These are phyloP conservation scores for Paramyrothecium roridum DNA, from an alignment of 2,329 filamentous ascomycete genomes.

Conservation along the genomic window DNA sequence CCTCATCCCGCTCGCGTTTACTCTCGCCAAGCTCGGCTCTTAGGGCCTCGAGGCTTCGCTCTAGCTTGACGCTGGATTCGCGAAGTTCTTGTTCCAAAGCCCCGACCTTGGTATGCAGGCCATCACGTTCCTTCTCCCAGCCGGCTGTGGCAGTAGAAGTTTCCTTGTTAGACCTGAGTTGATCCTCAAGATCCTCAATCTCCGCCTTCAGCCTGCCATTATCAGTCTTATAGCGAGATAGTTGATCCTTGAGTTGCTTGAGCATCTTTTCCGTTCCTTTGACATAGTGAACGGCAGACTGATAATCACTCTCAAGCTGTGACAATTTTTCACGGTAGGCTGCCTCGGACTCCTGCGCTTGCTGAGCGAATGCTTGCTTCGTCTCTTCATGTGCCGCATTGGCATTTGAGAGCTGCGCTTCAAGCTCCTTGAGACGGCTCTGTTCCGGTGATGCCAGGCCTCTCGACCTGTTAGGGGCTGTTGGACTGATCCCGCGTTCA, in stretches of 20 bases:
- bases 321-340: constrained; percentile 90
- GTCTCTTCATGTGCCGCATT: constrained; percentile 82
- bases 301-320: constrained; percentile 94
- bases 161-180: constrained; percentile 32
- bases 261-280: constrained; percentile 99
- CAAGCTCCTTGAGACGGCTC: constrained; percentile 75
- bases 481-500: constrained; percentile 82
- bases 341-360: constrained; percentile 82
- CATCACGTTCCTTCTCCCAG: constrained; percentile 73
- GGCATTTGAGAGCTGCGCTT: constrained; percentile 78
- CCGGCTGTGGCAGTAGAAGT: constrained; percentile 45
- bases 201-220: constrained; percentile 81
- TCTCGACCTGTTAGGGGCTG: constrained; percentile 67
- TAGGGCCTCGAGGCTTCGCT: constrained; percentile 66
- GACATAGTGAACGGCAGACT: constrained; percentile 96
- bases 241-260: constrained; percentile 95
- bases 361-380: constrained; percentile 70
- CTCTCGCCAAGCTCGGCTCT: constrained; percentile 66
- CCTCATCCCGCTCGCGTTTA: constrained; percentile 66
- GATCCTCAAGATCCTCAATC: constrained; percentile 64
- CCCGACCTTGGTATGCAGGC: constrained; percentile 66
- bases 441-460: constrained; percentile 79
- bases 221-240: constrained; percentile 86
- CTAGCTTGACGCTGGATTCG: constrained; percentile 62
- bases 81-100: constrained; percentile 67